Base-by-base conservation (phyloP, 2,329 filamentous ascomycete genomes). In the Byssothecium circinans region DNA sequence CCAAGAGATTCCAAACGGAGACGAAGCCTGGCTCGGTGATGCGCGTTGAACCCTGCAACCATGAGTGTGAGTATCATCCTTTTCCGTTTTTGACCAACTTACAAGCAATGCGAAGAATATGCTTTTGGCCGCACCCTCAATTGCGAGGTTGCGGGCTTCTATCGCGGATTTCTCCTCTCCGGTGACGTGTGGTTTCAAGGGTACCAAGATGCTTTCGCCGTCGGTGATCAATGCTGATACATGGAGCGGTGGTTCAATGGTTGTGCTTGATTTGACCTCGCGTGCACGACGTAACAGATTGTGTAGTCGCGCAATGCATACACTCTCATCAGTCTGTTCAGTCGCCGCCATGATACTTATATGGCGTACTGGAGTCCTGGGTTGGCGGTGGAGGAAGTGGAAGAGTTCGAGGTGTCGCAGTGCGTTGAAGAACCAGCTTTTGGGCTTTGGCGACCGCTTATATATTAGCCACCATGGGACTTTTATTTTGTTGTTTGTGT, bases 1-100 rank as follows among this genome's bases (percentile, higher is more conserved):
- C 95, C 47, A 99, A 82, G 4, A 99, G 78, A 65, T 96, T 94
- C 92, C 92, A 99, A 54, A 97, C 83, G 50, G 84, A 81, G 41
- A 90, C 85, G 63, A 96, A 96, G 1, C 82, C 79, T 34, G 89
- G 84, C 20, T 88, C 83, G 30, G 90, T 81, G 58, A 96, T 95
- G 8, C 83, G 77, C 11, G 82, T 90, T 32, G 82, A 83, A 35
- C 88, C 85, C 88, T 92, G 34, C 5, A 17, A 23, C 14, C 34
- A 49, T 68, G 17, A 67, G 50, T 41, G 17, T 50, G 10, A 47
- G 45, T 49, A 36, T 58, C 35, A 8, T 11, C 29, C 19, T 4
- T 23, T 32, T 14, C 5, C 8, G 12, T 7, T 32, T 37, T 8
- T 14, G 22, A 32, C n/a, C 30, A 33, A 57, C 86, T 77, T 74